Conservation (phyloP, 495 filamentous ascomycete genomes). For the Penicillium atrosanguineum region DNA sequence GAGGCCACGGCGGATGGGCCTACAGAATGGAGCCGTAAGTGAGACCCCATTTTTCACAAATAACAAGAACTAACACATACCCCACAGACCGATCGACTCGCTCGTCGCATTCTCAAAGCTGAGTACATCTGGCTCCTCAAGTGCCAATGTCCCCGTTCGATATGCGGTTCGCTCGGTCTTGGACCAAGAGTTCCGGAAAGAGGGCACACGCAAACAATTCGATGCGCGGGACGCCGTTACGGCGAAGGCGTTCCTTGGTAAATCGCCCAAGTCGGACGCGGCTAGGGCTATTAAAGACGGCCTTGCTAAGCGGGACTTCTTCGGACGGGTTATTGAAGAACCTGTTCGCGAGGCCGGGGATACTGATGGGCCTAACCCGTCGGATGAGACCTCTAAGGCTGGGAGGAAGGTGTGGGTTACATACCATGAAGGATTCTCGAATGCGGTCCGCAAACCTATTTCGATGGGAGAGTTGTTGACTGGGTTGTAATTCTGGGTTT, state of each 20-base stretch:
- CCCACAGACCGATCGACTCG: slow-evolving; percentile 62
- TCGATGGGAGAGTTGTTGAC: slow-evolving; percentile 78
- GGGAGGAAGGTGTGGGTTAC: slow-evolving; percentile 82
- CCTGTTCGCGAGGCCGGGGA: slow-evolving; percentile 31
- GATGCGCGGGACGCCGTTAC: slow-evolving; percentile 48
- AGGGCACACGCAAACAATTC: slow-evolving; percentile 57
- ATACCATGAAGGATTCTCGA: slow-evolving; percentile 94
- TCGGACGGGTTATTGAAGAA: slow-evolving; percentile 67
- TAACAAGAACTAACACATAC: slow-evolving; percentile 20
- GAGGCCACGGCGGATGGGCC: slow-evolving; percentile 63
- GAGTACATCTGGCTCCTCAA: slow-evolving; percentile 17
- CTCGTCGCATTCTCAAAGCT: slow-evolving; percentile 50
- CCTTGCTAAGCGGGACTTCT: slow-evolving; percentile 81
- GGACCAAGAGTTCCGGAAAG: slow-evolving; percentile 80
- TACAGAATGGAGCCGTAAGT: slow-evolving; percentile 95
- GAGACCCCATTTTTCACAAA: neutral
- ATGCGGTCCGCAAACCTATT: slow-evolving; percentile 91
- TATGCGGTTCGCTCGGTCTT: slow-evolving; percentile 91
- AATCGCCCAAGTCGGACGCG: slow-evolving; percentile 38
- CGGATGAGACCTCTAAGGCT: slow-evolving; percentile 34
- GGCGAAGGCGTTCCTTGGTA: slow-evolving; percentile 25
- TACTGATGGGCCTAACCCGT: slow-evolving; percentile 15
- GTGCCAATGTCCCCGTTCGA: slow-evolving; percentile 63
- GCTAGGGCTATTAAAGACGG: slow-evolving; percentile 23
- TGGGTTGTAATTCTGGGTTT: slow-evolving; percentile 28